These are phyloP conservation scores for Solanum sejunctum DNA, from an alignment of 257 asterid genomes.

Conservation along the genomic window DNA sequence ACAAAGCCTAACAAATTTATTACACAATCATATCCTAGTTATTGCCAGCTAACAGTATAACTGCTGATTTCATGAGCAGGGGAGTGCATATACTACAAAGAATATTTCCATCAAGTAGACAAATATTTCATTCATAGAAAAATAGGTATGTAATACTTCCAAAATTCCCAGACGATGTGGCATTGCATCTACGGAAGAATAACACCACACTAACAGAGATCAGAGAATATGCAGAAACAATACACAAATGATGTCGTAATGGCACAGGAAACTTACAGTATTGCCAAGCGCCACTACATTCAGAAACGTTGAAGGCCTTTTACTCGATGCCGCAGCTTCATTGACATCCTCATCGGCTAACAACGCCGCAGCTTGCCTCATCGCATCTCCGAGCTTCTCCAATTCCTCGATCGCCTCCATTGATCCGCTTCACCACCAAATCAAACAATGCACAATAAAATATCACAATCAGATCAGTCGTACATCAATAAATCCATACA, in stretches of 20 bases:
- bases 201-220: neutral
- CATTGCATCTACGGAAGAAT: neutral
- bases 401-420: constrained; percentile 14
- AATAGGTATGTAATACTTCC: neutral
- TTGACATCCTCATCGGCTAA: constrained; percentile 7
- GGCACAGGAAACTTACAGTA: neutral
- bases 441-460: neutral
- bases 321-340: neutral
- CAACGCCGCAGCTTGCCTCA: constrained; percentile 10
- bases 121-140: neutral
- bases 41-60: neutral
- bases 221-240: neutral
- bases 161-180: neutral
- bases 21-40: neutral
- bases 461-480: neutral
- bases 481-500: neutral
- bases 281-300: constrained; percentile 11
- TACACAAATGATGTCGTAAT: neutral
- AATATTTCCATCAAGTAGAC: neutral
- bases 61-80: neutral
- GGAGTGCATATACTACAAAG: neutral
- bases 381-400: constrained; percentile 6
- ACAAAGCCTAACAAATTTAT: neutral
- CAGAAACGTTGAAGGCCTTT: constrained; percentile 12
- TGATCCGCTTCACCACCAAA: neutral